Evolutionary conservation across 257 asterid genomes (phyloP).

Genomic region (Nemophila menziesii): DNA sequence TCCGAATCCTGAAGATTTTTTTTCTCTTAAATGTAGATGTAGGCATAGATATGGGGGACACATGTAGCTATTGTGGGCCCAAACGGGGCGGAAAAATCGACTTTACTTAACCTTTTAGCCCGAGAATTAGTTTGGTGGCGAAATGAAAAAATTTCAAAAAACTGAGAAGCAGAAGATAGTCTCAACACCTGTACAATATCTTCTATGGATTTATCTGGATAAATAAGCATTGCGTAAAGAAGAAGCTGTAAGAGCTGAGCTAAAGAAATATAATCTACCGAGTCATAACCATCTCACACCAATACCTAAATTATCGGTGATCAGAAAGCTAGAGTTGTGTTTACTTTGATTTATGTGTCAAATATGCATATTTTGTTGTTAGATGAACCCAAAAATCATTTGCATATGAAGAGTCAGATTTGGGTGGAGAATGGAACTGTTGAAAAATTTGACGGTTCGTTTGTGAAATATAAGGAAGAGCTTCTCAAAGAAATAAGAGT

Average conservation of each 20-base stretch:
- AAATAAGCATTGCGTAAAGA: constrained; percentile 11
- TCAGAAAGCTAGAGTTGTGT: constrained; percentile 51
- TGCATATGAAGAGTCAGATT: constrained; percentile 29
- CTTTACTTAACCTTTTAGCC: constrained; percentile 11
- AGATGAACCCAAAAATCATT: constrained; percentile 9
- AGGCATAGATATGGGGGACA: too few relatives aligned
- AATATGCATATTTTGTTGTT: constrained; percentile 33
- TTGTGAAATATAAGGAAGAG: constrained; percentile 60
- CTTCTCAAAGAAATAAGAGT: constrained; percentile 48
- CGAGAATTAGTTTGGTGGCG: too few relatives aligned
- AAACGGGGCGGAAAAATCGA: constrained; percentile 8
- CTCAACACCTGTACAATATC: constrained; percentile 18
- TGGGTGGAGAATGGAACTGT: constrained; percentile 65
- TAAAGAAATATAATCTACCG: constrained; percentile 11
- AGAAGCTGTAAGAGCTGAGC: constrained; percentile 15
- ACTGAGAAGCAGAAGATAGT: constrained; percentile 11
- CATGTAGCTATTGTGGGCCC: constrained; percentile 4
- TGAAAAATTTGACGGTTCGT: constrained; percentile 36
- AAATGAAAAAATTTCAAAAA: too few relatives aligned
- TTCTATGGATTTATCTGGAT: constrained; percentile 11
- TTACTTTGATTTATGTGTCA: constrained; percentile 52
- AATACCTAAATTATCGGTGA: constrained; percentile 49
- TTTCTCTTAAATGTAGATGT: too few relatives aligned
- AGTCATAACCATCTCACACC: constrained; percentile 52
- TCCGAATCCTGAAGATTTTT: too few relatives aligned